Evolutionary conservation across 805 yeast genomes (phyloP).

Genomic region (Nakazawaea ishiwadae): DNA sequence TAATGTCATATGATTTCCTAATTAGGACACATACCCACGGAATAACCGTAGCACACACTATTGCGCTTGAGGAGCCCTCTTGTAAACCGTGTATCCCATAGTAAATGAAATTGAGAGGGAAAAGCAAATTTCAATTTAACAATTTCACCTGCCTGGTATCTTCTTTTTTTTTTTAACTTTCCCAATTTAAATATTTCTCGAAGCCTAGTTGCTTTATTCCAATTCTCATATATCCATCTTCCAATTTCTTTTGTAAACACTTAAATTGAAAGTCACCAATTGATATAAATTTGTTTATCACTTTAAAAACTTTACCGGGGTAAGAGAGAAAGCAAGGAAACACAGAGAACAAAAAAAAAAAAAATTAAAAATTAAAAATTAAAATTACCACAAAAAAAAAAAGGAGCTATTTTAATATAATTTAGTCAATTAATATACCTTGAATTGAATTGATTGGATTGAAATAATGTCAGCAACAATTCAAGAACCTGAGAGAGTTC

Average conservation of each 20-base stretch:
- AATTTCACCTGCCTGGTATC: neutral
- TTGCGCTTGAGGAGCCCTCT: no score
- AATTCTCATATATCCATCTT: no score
- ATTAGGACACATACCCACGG: neutral
- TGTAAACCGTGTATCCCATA: neutral
- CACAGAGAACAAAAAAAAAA: no score
- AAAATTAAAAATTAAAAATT: no score
- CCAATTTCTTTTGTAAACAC: no score
- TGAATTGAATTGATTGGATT: neutral
- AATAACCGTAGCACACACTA: no score
- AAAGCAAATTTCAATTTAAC: constrained; percentile 6
- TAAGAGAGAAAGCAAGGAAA: no score
- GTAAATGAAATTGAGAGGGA: neutral
- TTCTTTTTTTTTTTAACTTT: neutral
- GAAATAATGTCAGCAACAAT: constrained; percentile 6
- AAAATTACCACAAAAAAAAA: neutral
- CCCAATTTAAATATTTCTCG: no score
- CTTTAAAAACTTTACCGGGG: no score
- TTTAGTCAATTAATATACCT: neutral
- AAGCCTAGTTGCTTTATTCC: no score
- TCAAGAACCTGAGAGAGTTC: constrained; percentile 6
- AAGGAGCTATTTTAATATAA: neutral
- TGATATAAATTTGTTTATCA: no score
- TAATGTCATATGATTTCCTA: constrained; percentile 9
- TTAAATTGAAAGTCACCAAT: no score